A percentile compares a stretch with the other conserved stretches of the same genome.
phyloP scores from a whole-genome alignment of 1,284 basidiomycete genomes.

The Cryptococcus maquisensis region DNA sequence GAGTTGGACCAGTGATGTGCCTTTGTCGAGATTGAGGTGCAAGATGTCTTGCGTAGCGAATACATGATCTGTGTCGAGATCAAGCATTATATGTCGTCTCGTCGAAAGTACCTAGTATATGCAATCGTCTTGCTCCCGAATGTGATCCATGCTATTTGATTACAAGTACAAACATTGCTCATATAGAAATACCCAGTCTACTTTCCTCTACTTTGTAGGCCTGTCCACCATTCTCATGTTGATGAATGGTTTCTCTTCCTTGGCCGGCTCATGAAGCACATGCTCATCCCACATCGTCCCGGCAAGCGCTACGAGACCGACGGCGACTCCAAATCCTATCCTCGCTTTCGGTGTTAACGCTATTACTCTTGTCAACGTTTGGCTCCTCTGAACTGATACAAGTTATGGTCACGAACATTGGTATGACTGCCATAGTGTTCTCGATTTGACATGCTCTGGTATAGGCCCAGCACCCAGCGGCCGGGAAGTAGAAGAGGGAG shows the following conservation, averaged over 20 bases:
- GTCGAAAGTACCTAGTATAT: neutral
- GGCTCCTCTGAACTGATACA: no score
- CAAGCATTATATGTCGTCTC: neutral
- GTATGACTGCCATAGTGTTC: neutral
- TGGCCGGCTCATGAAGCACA: conserved; percentile 5
- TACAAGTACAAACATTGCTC: neutral
- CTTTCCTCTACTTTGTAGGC: neutral
- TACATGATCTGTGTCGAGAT: neutral
- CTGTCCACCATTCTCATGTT: conserved; percentile 15
- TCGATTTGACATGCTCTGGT: conserved; percentile 1
- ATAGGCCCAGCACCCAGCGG: neutral
- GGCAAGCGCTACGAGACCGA: conserved; percentile 10
- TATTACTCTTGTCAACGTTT: neutral
- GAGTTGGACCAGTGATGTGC: conserved; percentile 21
- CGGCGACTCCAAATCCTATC: conserved; percentile 7
- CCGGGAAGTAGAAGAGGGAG: neutral
- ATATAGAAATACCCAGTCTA: conserved; percentile 2
- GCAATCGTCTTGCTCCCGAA: neutral
- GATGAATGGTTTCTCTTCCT: neutral
- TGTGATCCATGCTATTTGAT: neutral
- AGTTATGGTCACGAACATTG: neutral
- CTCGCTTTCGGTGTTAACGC: conserved; percentile 6
- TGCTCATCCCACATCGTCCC: conserved; percentile 11
- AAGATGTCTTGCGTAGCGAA: neutral
- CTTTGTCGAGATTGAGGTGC: neutral